Percentiles rank a stretch among this genome's conserved stretches.
phyloP scores from a whole-genome alignment of 2,329 filamentous ascomycete genomes.

The Aspergillus thermomutatus region DNA sequence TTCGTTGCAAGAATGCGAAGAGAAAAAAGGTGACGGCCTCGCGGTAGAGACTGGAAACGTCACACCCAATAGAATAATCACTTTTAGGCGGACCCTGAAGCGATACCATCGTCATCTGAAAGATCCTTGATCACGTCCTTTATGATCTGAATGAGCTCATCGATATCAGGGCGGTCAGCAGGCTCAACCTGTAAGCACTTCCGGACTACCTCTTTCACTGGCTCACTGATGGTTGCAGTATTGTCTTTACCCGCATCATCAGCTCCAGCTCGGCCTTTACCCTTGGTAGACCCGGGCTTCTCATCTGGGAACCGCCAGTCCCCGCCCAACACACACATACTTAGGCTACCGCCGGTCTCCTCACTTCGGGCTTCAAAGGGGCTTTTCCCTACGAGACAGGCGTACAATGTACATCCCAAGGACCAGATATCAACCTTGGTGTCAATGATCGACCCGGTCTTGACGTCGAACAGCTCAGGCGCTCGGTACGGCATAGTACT shows the following conservation, averaged over 20 bases:
- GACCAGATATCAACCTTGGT: conserved; percentile 99
- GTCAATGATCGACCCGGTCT: conserved; percentile 86
- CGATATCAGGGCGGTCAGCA: conserved; percentile 79
- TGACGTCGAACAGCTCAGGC: conserved; percentile 96
- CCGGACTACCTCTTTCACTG: conserved; percentile 82
- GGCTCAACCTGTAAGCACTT: conserved; percentile 85
- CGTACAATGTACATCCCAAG: conserved; percentile 94
- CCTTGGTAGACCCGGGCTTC: conserved; percentile 57
- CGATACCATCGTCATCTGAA: conserved; percentile 57
- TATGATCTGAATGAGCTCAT: conserved; percentile 77
- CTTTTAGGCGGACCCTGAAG: conserved; percentile 21
- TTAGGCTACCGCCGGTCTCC: conserved; percentile 90
- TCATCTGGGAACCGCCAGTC: conserved; percentile 98
- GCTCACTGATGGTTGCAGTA: conserved; percentile 66
- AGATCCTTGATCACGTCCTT: conserved; percentile 66
- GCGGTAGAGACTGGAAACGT: neutral
- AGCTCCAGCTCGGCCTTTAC: conserved; percentile 50
- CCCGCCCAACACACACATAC: conserved; percentile 85
- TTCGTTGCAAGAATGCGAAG: neutral
- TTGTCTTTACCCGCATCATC: conserved; percentile 29
- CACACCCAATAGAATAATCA: neutral
- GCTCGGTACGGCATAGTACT: conserved; percentile 98
- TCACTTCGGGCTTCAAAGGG: conserved; percentile 95
- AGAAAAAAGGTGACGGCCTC: neutral
- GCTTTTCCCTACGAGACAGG: conserved; percentile 92